Evolutionary conservation across 73 alveolate genomes (phyloP).

Genomic region (Paramecium sonneborni): DNA sequence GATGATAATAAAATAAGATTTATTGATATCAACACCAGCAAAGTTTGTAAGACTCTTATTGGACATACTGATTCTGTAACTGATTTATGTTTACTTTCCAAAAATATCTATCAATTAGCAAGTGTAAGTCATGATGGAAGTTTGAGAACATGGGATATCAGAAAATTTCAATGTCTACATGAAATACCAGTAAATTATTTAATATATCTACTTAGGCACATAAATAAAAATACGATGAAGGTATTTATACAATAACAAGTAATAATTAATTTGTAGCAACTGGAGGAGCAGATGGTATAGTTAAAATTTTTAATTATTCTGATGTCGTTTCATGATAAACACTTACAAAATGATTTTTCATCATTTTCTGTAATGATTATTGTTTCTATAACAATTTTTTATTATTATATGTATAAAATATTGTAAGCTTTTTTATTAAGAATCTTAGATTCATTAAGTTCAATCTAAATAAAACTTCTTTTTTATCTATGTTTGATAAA

Average conservation of each 20-base stretch:
- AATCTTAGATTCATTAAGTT: no score
- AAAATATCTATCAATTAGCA: slow-evolving; percentile 62
- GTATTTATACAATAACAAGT: slow-evolving; percentile 13
- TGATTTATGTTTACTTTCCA: slow-evolving; percentile 61
- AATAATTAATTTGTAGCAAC: not conserved
- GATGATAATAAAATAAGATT: slow-evolving; percentile 71
- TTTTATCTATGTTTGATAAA: no score
- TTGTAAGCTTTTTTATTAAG: no score
- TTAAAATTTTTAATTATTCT: slow-evolving; percentile 50
- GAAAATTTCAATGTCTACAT: slow-evolving; percentile 71
- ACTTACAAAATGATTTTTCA: no score
- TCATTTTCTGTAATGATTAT: no score
- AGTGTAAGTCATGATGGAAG: slow-evolving; percentile 77
- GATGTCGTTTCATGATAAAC: no score
- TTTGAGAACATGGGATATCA: slow-evolving; percentile 76
- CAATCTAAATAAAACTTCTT: no score
- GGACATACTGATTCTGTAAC: slow-evolving; percentile 79
- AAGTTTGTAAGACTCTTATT: slow-evolving; percentile 50
- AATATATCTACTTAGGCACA: slow-evolving; percentile 36
- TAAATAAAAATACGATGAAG: slow-evolving; percentile 63
- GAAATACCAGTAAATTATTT: slow-evolving; percentile 58
- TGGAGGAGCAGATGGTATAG: slow-evolving; percentile 70
- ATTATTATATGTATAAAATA: no score
- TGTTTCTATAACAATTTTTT: no score
- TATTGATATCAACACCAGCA: slow-evolving; percentile 68